Conservation (phyloP, 768 basidiomycete species). For the Tricholoma sp. region DNA sequence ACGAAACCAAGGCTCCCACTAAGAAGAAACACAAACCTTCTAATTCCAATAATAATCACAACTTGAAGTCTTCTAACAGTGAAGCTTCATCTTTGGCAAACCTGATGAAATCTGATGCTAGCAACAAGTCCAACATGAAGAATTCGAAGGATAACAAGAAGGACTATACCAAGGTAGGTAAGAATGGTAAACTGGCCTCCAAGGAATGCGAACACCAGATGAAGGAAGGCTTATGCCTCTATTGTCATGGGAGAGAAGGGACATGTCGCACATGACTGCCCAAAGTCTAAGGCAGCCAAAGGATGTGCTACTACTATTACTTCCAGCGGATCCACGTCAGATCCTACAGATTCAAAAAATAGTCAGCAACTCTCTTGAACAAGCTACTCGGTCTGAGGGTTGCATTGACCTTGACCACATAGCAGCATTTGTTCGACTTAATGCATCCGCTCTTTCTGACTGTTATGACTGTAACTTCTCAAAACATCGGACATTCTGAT, state of each 20-base stretch:
- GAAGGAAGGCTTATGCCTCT: slow-evolving; percentile 1
- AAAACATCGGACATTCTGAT: no score
- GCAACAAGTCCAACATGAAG: no score
- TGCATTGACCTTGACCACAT: neutral
- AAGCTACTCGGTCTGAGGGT: neutral
- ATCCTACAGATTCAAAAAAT: neutral
- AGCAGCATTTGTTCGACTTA: neutral
- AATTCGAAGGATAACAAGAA: no score
- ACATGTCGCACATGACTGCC: no score
- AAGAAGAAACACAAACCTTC: neutral
- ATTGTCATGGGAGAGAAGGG: neutral
- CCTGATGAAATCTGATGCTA: no score
- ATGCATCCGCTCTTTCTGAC: no score
- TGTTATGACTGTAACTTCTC: no score
- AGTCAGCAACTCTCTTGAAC: no score
- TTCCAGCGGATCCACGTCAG: neutral
- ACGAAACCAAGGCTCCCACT: neutral
- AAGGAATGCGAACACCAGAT: neutral
- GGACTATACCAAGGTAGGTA: no score
- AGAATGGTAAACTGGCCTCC: neutral
- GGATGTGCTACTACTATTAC: neutral
- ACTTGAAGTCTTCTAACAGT: neutral
- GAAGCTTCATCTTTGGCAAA: neutral
- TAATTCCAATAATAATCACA: neutral
- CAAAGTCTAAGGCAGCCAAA: neutral